Percentiles rank a stretch among this genome's conserved stretches.
Conservation (phyloP, 805 yeast genomes). For the Lipomyces kockii region DNA sequence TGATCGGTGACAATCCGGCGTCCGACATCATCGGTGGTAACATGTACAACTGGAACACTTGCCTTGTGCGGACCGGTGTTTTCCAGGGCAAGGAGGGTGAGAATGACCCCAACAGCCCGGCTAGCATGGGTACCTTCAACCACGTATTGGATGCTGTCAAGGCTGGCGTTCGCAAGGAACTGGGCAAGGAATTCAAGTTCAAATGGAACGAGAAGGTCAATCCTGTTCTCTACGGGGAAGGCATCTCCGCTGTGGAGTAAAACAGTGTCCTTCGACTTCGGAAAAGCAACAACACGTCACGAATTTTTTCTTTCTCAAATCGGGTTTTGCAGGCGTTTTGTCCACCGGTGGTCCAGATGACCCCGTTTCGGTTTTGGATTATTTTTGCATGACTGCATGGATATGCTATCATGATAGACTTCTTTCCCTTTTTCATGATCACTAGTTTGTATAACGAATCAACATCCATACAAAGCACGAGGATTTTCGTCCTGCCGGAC, state of each 20-base stretch:
- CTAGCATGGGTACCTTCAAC: slow-evolving; percentile 62
- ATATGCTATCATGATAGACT: slow-evolving; percentile 10
- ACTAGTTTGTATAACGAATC: slow-evolving; percentile 3
- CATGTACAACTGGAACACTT: slow-evolving; percentile 87
- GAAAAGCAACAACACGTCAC: slow-evolving; percentile 8
- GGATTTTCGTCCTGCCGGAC: slow-evolving; percentile 9
- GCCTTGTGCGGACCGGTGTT: slow-evolving; percentile 85
- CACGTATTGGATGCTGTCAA: slow-evolving; percentile 81
- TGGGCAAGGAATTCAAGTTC: slow-evolving; percentile 10
- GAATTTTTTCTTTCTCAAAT: slow-evolving; percentile 8
- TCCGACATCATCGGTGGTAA: slow-evolving; percentile 87
- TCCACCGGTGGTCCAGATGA: slow-evolving; percentile 9
- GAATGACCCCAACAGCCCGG: slow-evolving; percentile 58
- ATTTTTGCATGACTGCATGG: slow-evolving; percentile 7
- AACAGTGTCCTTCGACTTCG: slow-evolving; percentile 7
- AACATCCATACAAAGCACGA: slow-evolving; percentile 8
- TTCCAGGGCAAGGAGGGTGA: slow-evolving; percentile 65
- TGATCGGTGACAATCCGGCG: slow-evolving; percentile 90
- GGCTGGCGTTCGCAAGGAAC: slow-evolving; percentile 62
- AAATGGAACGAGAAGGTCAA: slow-evolving; percentile 9
- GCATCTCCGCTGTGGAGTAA: slow-evolving; percentile 10
- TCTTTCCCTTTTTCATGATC: slow-evolving; percentile 4
- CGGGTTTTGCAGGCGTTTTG: slow-evolving; percentile 10
- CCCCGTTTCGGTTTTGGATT: slow-evolving; percentile 3
- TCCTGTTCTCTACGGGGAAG: slow-evolving; percentile 6